These are phyloP conservation scores for Aphanomyces stellatus DNA, from an alignment of 352 stramenopile species.

Conservation along the genomic window DNA sequence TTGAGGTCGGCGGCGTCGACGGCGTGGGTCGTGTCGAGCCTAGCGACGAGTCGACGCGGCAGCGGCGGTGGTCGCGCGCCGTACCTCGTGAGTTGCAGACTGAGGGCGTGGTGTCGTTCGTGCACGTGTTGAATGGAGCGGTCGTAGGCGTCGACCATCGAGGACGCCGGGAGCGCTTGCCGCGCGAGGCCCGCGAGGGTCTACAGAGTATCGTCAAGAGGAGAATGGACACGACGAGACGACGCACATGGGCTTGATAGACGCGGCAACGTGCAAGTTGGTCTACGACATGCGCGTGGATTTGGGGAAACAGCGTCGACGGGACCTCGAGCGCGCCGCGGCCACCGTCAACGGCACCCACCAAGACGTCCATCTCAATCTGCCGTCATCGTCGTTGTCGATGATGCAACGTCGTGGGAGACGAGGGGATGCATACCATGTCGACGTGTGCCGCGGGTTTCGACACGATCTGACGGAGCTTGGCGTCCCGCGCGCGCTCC, in stretches of 20 bases:
- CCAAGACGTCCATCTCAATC: background rate
- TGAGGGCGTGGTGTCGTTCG: background rate
- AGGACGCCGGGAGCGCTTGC: background rate
- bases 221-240: background rate
- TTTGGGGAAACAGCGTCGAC: background rate
- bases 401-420: background rate
- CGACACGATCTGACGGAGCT: background rate
- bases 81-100: slow-evolving; percentile 1
- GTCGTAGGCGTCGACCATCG: background rate
- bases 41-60: background rate
- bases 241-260: background rate
- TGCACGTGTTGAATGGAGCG: background rate
- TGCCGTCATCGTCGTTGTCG: background rate
- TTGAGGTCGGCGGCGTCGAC: slow-evolving; percentile 1
- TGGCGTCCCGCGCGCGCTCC: background rate
- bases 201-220: background rate
- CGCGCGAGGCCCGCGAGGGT: background rate
- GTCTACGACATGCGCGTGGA: background rate
- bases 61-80: background rate
- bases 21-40: background rate
- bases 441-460: background rate
- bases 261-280: background rate
- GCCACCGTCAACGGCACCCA: background rate
- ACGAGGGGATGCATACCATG: background rate
- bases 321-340: background rate